Conservation (phyloP, 441 rosid genomes). For the Mallotus repandus region DNA sequence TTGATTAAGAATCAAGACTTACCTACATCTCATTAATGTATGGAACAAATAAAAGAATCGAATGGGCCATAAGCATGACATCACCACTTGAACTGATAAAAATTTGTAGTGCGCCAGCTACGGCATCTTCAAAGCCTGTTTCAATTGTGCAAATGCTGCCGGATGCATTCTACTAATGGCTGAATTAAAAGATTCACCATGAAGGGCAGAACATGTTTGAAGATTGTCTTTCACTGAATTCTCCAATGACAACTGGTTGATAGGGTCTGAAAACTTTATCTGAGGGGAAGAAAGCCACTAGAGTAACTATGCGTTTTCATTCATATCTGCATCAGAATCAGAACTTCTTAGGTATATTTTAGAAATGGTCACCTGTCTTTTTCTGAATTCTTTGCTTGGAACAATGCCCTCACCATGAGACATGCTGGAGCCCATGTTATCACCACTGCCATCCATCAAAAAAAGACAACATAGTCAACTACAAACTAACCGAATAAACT, state of each 20-base stretch:
- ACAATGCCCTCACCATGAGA: slow-evolving; percentile 55
- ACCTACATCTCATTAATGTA: slow-evolving; percentile 22
- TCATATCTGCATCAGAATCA: background rate
- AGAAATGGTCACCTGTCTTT: slow-evolving; percentile 64
- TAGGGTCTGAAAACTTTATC: slow-evolving; percentile 83
- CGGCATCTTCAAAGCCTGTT: slow-evolving; percentile 87
- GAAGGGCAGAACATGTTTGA: slow-evolving; percentile 79
- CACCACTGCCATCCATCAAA: slow-evolving; percentile 48
- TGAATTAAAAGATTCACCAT: slow-evolving; percentile 82
- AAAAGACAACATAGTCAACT: background rate
- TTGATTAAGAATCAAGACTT: slow-evolving; percentile 5
- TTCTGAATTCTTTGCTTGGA: slow-evolving; percentile 79
- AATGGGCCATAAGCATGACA: slow-evolving; percentile 22
- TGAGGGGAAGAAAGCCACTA: slow-evolving; percentile 22
- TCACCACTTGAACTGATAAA: slow-evolving; percentile 11
- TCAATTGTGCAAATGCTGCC: slow-evolving; percentile 79
- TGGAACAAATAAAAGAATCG: slow-evolving; percentile 22
- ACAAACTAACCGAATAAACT: slow-evolving; percentile 3
- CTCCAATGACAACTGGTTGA: slow-evolving; percentile 76
- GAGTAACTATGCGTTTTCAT: background rate
- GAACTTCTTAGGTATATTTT: slow-evolving; percentile 4
- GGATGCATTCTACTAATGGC: slow-evolving; percentile 84
- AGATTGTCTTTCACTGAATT: slow-evolving; percentile 82
- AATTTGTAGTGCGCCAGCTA: slow-evolving; percentile 33
- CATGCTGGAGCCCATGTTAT: slow-evolving; percentile 62